These are phyloP conservation scores for Oryza glumipatula DNA, from an alignment of 176 grass and related monocot species.

Conservation along the genomic window DNA sequence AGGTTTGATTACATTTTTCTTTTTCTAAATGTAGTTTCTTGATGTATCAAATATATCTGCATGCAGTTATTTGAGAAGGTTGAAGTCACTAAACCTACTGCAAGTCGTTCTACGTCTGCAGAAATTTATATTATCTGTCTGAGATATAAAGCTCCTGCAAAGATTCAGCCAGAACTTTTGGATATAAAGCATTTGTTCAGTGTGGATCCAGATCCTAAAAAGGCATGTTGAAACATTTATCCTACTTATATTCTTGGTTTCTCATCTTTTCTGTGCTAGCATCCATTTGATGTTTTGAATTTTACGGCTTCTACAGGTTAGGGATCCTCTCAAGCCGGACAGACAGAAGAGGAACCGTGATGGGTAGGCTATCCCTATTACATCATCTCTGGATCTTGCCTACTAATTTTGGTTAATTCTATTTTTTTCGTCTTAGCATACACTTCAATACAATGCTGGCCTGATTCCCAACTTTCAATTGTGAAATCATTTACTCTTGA, in stretches of 20 bases:
- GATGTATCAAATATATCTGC: constrained; percentile 28
- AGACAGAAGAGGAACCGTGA: constrained; percentile 87
- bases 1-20: not conserved
- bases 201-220: constrained; percentile 61
- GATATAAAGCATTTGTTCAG: constrained; percentile 91
- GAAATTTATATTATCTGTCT: constrained; percentile 92
- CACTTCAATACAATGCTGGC: not conserved
- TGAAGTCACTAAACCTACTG: constrained; percentile 83
- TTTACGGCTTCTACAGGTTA: constrained; percentile 48
- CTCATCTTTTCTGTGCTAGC: not conserved
- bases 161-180: constrained; percentile 89
- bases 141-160: constrained; percentile 90
- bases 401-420: not conserved
- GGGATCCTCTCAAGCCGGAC: constrained; percentile 56
- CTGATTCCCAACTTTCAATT: not conserved
- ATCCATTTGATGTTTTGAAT: constrained; percentile 36
- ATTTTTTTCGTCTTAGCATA: not conserved
- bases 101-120: constrained; percentile 89
- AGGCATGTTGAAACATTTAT: constrained; percentile 47
- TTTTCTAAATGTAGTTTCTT: not conserved
- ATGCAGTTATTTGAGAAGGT: constrained; percentile 91
- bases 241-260: not conserved
- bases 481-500: not conserved
- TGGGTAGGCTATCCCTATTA: constrained; percentile 58
- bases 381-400: not conserved